Evolutionary conservation across 768 basidiomycete species (phyloP), one percentile per base, ranked within the genome.

Genomic region (Dacryopinax primogenitus): DNA sequence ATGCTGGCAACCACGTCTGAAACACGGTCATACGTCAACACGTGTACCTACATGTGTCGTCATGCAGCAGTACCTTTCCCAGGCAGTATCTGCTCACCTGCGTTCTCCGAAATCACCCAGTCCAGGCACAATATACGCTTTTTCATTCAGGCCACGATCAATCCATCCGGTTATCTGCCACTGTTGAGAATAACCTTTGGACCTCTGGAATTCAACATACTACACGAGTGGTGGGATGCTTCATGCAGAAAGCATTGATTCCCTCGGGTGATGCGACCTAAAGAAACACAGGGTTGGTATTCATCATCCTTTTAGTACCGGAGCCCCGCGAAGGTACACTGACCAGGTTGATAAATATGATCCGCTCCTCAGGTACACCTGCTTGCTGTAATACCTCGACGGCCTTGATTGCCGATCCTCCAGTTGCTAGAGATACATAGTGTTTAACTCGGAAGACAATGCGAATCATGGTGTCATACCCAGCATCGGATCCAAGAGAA

Each of bases 51-150:
- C n/a, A n/a, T n/a, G n/a, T n/a, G n/a, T n/a, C n/a, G n/a, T n/a
- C n/a, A n/a, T n/a, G n/a, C n/a, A n/a, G n/a, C n/a, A n/a, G n/a
- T n/a, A n/a, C n/a, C n/a, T n/a, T n/a, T n/a, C n/a, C n/a, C n/a
- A n/a, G n/a, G n/a, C n/a, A n/a, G n/a, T n/a, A n/a, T n/a, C 33
- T 26, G 62, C 67, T 30, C 70, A 87, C 88, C 90, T 86, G 72
- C 90, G 78, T 73, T 95, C 93, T 63, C 93, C 93, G 73, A 97
- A 97, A 73, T 97, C 93, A n/a, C 93, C 93, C n/a, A 97, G 79
- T 32, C 93, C 92, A 7, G 92, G 92, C 64, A 93, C 84, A 69
- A 94, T 94, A 72, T 88, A 96, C 26, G 89, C 85, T 73, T 87
- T 90, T 65, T 90, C 90, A 69, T 97, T 93, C 63, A 97, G 81